A percentile compares a stretch with the other conserved stretches of the same genome.
phyloP scores from a whole-genome alignment of 1,139 yeast genomes.

The Debaryomyces udenii region DNA sequence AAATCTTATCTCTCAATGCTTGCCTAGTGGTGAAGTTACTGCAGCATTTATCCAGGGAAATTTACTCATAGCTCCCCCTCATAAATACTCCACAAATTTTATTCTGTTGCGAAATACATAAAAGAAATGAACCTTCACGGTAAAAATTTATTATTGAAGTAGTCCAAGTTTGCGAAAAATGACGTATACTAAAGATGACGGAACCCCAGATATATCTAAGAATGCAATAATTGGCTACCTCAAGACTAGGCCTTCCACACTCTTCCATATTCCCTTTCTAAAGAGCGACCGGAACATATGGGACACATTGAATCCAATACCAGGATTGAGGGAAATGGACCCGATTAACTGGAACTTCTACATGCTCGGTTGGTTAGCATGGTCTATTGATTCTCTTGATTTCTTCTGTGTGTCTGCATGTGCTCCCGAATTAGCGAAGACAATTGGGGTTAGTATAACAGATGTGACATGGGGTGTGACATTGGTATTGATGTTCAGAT shows the following conservation, averaged over 20 bases:
- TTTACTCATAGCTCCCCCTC: too few species aligned
- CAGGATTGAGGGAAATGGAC: conserved; percentile 32
- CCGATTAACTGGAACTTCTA: conserved; percentile 57
- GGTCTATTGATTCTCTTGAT: conserved; percentile 84
- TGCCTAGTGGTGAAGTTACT: too few species aligned
- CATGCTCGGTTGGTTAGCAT: conserved; percentile 63
- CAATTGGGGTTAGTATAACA: conserved; percentile 51
- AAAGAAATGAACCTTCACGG: too few species aligned
- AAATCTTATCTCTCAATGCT: too few species aligned
- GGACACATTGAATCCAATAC: conserved; percentile 35
- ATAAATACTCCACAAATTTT: too few species aligned
- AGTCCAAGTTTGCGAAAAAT: not conserved
- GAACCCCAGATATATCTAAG: conserved; percentile 30
- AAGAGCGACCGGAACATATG: conserved; percentile 15
- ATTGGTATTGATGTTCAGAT: conserved; percentile 74
- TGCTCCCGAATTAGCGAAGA: conserved; percentile 56
- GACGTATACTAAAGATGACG: conserved; percentile 4
- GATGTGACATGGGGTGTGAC: conserved; percentile 82
- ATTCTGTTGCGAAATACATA: too few species aligned
- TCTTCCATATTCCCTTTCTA: conserved; percentile 23
- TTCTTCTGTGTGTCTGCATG: conserved; percentile 71
- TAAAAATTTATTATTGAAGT: too few species aligned
- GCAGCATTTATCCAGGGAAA: too few species aligned
- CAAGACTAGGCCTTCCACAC: conserved; percentile 29
- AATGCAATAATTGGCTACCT: conserved; percentile 28